Evolutionary conservation across 2,329 filamentous ascomycete species (phyloP).

Genomic region (Diaporthe sp.): DNA sequence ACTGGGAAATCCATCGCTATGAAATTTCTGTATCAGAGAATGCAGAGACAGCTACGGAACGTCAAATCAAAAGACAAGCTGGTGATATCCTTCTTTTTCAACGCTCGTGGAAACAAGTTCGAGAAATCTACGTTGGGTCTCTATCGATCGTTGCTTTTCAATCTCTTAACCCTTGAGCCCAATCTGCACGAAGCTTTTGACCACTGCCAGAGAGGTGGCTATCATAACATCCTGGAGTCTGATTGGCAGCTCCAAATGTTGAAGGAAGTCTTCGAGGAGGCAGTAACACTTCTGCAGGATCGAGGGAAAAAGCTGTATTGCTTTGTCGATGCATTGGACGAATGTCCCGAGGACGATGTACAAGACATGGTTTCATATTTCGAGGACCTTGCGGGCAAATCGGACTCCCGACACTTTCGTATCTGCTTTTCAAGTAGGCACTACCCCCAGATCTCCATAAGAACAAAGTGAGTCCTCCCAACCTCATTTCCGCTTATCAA

Average conservation of each 20-base stretch:
- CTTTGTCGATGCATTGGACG: conserved; percentile 61
- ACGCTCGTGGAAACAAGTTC: conserved; percentile 57
- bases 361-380: conserved; percentile 59
- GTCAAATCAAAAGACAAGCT: conserved; percentile 40
- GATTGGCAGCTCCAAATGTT: conserved; percentile 42
- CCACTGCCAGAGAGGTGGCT: background rate
- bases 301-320: conserved; percentile 33
- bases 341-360: conserved; percentile 58
- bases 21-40: conserved; percentile 52
- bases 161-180: conserved; percentile 55
- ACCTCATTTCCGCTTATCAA: conserved; percentile 51
- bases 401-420: conserved; percentile 45
- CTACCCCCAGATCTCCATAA: conserved; percentile 56
- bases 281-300: conserved; percentile 39
- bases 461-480: conserved; percentile 40
- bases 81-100: conserved; percentile 63
- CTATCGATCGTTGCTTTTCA: conserved; percentile 63
- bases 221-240: background rate
- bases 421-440: conserved; percentile 61
- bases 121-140: conserved; percentile 63
- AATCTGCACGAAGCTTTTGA: conserved; percentile 53
- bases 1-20: conserved; percentile 62
- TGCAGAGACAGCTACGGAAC: conserved; percentile 38
- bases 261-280: conserved; percentile 44
- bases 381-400: conserved; percentile 51